phyloP scores from a whole-genome alignment of 2,329 filamentous ascomycete species.

The Neofusicoccum sp. region DNA sequence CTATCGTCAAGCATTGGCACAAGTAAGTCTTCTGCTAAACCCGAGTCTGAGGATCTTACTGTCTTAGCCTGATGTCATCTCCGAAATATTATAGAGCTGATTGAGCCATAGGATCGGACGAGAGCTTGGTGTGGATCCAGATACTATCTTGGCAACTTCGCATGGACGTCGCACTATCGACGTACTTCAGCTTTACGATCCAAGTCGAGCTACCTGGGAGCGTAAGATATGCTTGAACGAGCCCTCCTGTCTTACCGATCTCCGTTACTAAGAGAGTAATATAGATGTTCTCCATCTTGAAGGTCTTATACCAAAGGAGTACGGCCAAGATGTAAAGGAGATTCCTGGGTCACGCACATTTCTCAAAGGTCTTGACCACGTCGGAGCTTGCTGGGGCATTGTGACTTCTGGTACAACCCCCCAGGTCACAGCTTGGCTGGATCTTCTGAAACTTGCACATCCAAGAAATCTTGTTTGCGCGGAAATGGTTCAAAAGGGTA shows the following conservation, averaged over 20 bases:
- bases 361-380: conserved; percentile 63
- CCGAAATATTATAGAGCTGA: neutral
- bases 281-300: conserved; percentile 79
- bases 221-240: conserved; percentile 68
- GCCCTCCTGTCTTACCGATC: too few species aligned
- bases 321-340: conserved; percentile 75
- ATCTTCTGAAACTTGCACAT: conserved; percentile 47
- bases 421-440: conserved; percentile 51
- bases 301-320: conserved; percentile 70
- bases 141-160: conserved; percentile 81
- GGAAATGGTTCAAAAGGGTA: conserved; percentile 49
- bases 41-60: too few species aligned
- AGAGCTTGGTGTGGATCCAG: conserved; percentile 81
- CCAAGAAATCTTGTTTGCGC: conserved; percentile 49
- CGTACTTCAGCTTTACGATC: conserved; percentile 72
- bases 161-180: conserved; percentile 91
- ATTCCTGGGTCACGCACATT: conserved; percentile 78
- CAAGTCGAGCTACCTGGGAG: conserved; percentile 86
- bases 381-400: conserved; percentile 76
- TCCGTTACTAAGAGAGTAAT: conserved; percentile 1
- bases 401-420: conserved; percentile 54
- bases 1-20: conserved; percentile 76
- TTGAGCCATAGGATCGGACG: conserved; percentile 61
- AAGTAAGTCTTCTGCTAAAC: conserved; percentile 45
- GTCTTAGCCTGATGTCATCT: neutral